These are phyloP conservation scores for Pseudocercospora fijiensis DNA, from an alignment of 2,329 filamentous ascomycete species.

Conservation along the genomic window DNA sequence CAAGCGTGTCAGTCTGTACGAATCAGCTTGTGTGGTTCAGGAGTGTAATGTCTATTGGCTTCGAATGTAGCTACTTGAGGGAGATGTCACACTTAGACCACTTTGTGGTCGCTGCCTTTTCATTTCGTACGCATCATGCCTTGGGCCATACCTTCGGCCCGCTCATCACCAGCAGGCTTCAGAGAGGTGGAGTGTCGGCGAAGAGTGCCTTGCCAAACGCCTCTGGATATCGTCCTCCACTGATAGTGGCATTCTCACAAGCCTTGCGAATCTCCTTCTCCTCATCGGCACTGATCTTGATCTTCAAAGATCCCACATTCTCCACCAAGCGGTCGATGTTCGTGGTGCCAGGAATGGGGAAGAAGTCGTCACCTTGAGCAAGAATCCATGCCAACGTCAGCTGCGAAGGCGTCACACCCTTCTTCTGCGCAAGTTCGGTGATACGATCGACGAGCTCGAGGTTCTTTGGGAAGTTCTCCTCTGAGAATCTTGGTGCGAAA, in stretches of 20 bases:
- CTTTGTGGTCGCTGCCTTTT: background rate
- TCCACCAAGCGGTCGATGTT: constrained; percentile 48
- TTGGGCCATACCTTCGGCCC: background rate
- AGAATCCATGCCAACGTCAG: constrained; percentile 64
- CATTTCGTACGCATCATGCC: background rate
- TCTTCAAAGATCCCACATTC: constrained; percentile 42
- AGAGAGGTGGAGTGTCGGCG: constrained; percentile 42
- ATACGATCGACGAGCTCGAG: constrained; percentile 55
- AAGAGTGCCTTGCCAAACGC: constrained; percentile 37
- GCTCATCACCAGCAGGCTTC: background rate
- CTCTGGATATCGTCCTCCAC: constrained; percentile 44
- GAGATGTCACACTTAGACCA: background rate
- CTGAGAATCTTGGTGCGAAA: constrained; percentile 50
- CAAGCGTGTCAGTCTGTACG: background rate
- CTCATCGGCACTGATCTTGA: constrained; percentile 41
- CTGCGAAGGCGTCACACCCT: constrained; percentile 57
- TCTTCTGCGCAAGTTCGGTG: constrained; percentile 51
- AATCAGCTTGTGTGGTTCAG: background rate
- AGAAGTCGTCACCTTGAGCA: constrained; percentile 57
- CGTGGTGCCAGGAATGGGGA: constrained; percentile 57
- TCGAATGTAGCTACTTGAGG: constrained; percentile 14
- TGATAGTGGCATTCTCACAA: constrained; percentile 37
- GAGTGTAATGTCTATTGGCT: constrained; percentile 7
- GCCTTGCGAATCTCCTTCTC: constrained; percentile 41
- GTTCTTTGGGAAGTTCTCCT: constrained; percentile 58